These are phyloP conservation scores for Saccharomycopsis microspora DNA, from an alignment of 805 yeast genomes.

Conservation along the genomic window DNA sequence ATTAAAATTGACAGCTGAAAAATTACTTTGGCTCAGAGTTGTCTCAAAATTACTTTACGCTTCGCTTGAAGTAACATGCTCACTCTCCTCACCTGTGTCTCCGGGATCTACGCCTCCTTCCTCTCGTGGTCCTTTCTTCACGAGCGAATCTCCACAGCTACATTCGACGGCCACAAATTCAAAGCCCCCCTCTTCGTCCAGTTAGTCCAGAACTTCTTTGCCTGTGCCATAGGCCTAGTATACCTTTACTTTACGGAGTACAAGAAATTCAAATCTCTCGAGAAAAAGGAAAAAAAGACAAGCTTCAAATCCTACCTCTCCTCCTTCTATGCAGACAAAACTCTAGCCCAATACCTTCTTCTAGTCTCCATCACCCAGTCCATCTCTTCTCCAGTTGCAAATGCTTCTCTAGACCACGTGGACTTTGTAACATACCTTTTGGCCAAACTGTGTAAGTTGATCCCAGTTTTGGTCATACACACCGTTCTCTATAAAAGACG, in stretches of 20 bases:
- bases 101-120: constrained; percentile 79
- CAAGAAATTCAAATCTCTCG: constrained; percentile 16
- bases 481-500: constrained; percentile 52
- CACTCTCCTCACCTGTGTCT: constrained; percentile 11
- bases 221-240: constrained; percentile 52
- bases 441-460: constrained; percentile 86
- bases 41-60: too few relatives aligned
- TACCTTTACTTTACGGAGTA: constrained; percentile 33
- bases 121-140: constrained; percentile 88
- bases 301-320: constrained; percentile 19
- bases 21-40: too few relatives aligned
- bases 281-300: not conserved
- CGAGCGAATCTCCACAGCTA: constrained; percentile 68
- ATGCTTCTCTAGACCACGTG: constrained; percentile 67
- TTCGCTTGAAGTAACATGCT: not conserved
- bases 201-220: constrained; percentile 61
- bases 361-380: constrained; percentile 66
- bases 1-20: too few relatives aligned
- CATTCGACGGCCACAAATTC: constrained; percentile 44
- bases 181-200: constrained; percentile 74
- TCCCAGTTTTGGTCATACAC: constrained; percentile 90
- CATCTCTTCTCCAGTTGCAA: constrained; percentile 73
- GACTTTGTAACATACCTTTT: constrained; percentile 76
- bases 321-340: constrained; percentile 20
- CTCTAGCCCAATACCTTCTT: constrained; percentile 27